Base-by-base conservation (phyloP, 2,329 filamentous ascomycete species). In the Hymenoscyphus occultus region DNA sequence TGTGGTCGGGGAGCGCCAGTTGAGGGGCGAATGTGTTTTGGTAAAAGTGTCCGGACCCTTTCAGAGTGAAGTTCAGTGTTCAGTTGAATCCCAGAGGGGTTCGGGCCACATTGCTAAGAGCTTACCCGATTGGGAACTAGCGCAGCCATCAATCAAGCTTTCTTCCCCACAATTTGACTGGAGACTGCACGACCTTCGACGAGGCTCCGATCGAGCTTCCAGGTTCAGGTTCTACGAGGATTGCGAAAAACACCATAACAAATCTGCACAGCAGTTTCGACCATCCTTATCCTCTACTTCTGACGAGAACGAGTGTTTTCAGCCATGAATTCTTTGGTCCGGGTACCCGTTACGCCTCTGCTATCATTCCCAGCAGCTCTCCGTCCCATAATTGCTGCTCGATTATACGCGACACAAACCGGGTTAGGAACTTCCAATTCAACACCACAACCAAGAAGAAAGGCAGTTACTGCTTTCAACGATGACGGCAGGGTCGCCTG, bases 401-500 rank as follows among this genome's bases (percentile, higher is more conserved):
- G 86, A 73, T 75, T 78, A 60, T 90, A 89, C 78, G 84, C 88
- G 66, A 88, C 86, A 1, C 56, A 88, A 60, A 84, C 80, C 65
- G 79, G 79, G 66, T 71, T 82, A 67, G 67, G 76, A 63, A 70
- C 75, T 22, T 72, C 73, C 16, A 73, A 65, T 61, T 66, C 76
- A 40, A 65, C 73, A 45, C 67, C 72, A 61, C 67, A 72, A 28
- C 76, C 87, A 32, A 85, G 83, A 68, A 84, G 91, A 62, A 88
- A 85, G 73, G 83, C 87, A 48, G 87, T 97, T 32, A 97, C 93
- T 0, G 85, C 94, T 0, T 88, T 93, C 73, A 95, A 92, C 72
- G 94, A 97, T 72, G 90, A 92, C 73, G 94, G 94, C 7, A 83
- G 84, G 68, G 87, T 97, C 1, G 86, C 87, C 3, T 98, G 94